Conservation (phyloP, 371 early-diverging fungal species). For the Smittium culicis region DNA sequence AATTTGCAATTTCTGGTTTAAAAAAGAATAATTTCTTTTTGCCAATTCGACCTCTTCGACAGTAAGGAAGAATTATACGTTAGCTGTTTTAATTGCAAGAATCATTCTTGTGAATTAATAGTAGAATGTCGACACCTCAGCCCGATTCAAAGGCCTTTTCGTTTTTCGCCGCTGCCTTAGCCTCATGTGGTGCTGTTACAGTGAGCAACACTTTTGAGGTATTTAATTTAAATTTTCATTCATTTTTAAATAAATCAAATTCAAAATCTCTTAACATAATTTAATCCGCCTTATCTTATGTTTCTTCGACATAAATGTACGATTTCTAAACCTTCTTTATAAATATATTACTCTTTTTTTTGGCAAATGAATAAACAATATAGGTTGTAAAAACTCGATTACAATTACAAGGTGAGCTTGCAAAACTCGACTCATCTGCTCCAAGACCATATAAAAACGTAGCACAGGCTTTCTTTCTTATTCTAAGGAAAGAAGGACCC, state of each 20-base stretch:
- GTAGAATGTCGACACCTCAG: neutral
- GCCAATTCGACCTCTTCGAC: neutral
- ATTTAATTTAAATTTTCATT: conserved; percentile 12
- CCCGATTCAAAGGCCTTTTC: conserved; percentile 22
- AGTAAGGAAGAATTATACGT: neutral
- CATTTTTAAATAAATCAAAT: conserved; percentile 1
- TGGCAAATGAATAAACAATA: no score
- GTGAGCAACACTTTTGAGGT: conserved; percentile 90
- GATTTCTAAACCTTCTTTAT: no score
- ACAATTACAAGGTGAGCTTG: conserved; percentile 89
- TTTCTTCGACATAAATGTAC: no score
- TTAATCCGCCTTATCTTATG: no score
- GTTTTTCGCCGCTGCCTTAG: conserved; percentile 61
- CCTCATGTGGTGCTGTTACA: conserved; percentile 83
- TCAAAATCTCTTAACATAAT: conserved; percentile 5
- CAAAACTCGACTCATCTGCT: conserved; percentile 34
- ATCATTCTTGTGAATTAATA: neutral
- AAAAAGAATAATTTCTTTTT: no score
- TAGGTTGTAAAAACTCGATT: conserved; percentile 90
- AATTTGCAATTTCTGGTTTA: no score
- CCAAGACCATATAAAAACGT: conserved; percentile 60
- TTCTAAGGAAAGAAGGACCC: conserved; percentile 67
- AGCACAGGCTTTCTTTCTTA: conserved; percentile 59
- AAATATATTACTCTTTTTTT: no score
- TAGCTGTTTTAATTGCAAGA: neutral